Evolutionary conservation across 2,329 filamentous ascomycete species (phyloP).

Genomic region (Exophiala calicioides): DNA sequence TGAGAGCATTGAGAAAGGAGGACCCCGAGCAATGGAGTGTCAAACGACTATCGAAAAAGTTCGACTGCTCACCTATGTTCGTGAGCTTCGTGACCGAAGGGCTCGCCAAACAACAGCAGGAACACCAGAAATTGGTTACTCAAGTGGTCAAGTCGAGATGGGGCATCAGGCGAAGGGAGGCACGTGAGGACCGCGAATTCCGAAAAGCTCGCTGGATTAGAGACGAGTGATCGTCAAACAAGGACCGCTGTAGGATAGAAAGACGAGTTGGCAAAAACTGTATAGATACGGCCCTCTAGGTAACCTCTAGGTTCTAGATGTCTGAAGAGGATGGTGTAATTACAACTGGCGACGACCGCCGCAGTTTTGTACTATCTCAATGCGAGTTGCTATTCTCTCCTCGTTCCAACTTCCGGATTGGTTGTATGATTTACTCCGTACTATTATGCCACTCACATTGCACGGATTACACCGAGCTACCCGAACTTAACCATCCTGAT

Average conservation of each 20-base stretch:
- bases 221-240: constrained; percentile 48
- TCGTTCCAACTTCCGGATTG: not conserved
- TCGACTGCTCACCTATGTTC: constrained; percentile 64
- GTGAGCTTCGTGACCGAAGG: constrained; percentile 61
- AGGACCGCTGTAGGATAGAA: constrained; percentile 3
- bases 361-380: not conserved
- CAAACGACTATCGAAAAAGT: constrained; percentile 61
- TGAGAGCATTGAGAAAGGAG: constrained; percentile 54
- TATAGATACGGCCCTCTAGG: not conserved
- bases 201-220: constrained; percentile 63
- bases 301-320: too few relatives aligned
- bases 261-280: constrained; percentile 1
- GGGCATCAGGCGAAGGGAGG: constrained; percentile 60
- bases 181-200: constrained; percentile 61
- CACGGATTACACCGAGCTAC: constrained; percentile 1
- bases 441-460: not conserved
- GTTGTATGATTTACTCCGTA: constrained; percentile 5
- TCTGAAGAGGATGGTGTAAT: too few relatives aligned
- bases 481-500: constrained; percentile 10
- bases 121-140: constrained; percentile 49
- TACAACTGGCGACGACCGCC: too few relatives aligned
- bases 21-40: constrained; percentile 63
- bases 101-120: constrained; percentile 49
- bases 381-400: not conserved
- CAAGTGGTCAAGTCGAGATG: constrained; percentile 60